Evolutionary conservation across 1,284 basidiomycete genomes (phyloP).

Genomic region (Fomitiporia mediterranea): DNA sequence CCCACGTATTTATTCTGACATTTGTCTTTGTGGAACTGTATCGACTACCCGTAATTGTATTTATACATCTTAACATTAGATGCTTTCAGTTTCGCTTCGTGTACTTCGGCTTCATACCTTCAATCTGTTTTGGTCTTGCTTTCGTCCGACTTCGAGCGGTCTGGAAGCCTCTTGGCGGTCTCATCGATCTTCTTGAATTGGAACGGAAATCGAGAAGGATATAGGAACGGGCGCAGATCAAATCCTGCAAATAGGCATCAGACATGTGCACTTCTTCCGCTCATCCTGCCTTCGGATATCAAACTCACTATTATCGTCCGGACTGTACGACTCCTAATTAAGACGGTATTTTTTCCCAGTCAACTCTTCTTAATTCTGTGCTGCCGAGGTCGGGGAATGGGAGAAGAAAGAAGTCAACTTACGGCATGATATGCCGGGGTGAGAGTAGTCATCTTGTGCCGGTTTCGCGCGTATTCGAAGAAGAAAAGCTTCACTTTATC

Average conservation of each 20-base stretch:
- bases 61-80: conserved; percentile 19
- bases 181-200: conserved; percentile 95
- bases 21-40: conserved; percentile 2
- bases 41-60: conserved; percentile 32
- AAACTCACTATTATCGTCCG: conserved; percentile 88
- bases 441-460: conserved; percentile 99
- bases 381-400: conserved; percentile 9
- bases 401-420: conserved; percentile 31
- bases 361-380: conserved; percentile 6
- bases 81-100: conserved; percentile 5
- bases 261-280: not conserved
- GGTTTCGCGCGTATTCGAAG: conserved; percentile 93
- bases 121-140: conserved; percentile 40
- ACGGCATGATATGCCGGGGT: conserved; percentile 97
- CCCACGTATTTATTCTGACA: conserved; percentile 9
- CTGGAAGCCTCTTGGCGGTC: conserved; percentile 68
- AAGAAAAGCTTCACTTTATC: conserved; percentile 98
- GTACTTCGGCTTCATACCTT: conserved; percentile 5
- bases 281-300: not conserved
- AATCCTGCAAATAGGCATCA: conserved; percentile 55
- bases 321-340: conserved; percentile 85
- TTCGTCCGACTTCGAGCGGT: conserved; percentile 47
- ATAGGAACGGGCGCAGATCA: conserved; percentile 94
- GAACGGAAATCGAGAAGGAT: conserved; percentile 91
- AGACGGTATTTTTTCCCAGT: not conserved